Base-by-base conservation (phyloP, 768 basidiomycete genomes). In the Pulveroboletus frians region DNA sequence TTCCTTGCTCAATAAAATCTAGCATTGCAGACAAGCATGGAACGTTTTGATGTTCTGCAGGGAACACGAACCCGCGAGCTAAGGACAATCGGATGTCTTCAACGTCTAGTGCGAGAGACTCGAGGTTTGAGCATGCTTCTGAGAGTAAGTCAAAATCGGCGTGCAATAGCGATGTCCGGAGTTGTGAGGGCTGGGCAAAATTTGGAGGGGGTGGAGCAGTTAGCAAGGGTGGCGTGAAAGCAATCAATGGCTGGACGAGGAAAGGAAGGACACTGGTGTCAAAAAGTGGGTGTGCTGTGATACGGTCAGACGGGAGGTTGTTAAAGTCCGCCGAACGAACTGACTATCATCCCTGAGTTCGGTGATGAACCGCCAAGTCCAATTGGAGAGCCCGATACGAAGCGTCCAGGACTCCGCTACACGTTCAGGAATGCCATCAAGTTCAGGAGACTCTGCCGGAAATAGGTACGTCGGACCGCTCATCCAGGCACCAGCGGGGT, bases 281-380 rank as follows among this genome's bases (percentile, higher is more conserved):
- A 56, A 88, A 81, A 26, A 85, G 72, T 37, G 77, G 76, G 17
- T 76, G 70, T 42, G 76, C 81, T 83, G 58, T 42, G 47, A 18
- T 47, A 20, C 1, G 20, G 26, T 62, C 39, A 57, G 45, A 39
- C 29, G 10, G 3, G 36, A 40, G 38, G 17, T 27, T 15, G 7
- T 11, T 8, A 13, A 32, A 18, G 32, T 32, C 14, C 7, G 42
- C 10, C 43, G 32, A 23, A 50, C 55, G 73, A 43, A 49, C 64
- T 69, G 53, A 85, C 86, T 74, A 57, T 88, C 85, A 43, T 87
- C 83, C 62, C 79, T 81, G 39, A 89, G 75, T 59, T 85, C 85
- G 6, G 78, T 75, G n/a, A 89, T 77, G 3, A 79, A 76, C 56
- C 83, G 76, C 87, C 88, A 91, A 36, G 81, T 76, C 89, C 89